Conservation (phyloP, 2,329 filamentous ascomycete species). For the Colletotrichum viniferum region DNA sequence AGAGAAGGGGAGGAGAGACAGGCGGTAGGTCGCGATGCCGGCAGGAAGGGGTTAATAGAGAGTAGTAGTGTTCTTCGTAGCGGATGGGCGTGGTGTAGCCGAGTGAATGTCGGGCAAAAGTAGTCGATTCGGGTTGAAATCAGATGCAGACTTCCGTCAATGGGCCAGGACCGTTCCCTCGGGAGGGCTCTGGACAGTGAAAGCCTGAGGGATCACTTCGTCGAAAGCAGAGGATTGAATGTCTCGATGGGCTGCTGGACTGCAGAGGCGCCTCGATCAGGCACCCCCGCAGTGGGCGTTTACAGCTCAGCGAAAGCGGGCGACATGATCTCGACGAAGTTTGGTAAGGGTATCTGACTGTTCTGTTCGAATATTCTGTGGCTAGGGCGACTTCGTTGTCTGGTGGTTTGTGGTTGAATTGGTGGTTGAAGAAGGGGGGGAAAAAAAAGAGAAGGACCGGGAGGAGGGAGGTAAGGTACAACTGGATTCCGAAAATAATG, state of each 20-base stretch:
- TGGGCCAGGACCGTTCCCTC: constrained; percentile 35
- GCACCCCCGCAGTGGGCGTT: constrained; percentile 78
- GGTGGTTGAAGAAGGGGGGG: constrained; percentile 35
- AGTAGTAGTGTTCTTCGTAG: not conserved
- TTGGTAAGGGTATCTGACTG: constrained; percentile 43
- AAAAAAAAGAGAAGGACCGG: constrained; percentile 26
- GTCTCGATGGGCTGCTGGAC: constrained; percentile 87
- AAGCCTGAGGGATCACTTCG: constrained; percentile 65
- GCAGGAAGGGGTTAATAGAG: not conserved
- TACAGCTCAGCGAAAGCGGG: constrained; percentile 85
- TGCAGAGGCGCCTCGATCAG: constrained; percentile 62
- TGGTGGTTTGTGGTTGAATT: constrained; percentile 40
- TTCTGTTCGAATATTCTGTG: constrained; percentile 24
- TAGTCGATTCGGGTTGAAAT: constrained; percentile 23
- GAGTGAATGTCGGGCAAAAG: constrained; percentile 7
- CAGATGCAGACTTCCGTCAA: constrained; percentile 43
- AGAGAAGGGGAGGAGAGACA: not conserved
- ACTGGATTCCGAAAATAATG: constrained; percentile 20
- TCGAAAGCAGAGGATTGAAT: constrained; percentile 60
- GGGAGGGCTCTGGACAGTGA: constrained; percentile 44
- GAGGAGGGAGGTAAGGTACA: constrained; percentile 27
- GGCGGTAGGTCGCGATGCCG: not conserved
- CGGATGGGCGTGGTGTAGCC: constrained; percentile 12
- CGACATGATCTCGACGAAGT: constrained; percentile 81
- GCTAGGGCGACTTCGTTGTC: constrained; percentile 69